Percentiles rank a stretch among this genome's conserved stretches.
Evolutionary conservation across 306 rosid genomes (phyloP).

Genomic region (Dalbergia cochinchinensis): DNA sequence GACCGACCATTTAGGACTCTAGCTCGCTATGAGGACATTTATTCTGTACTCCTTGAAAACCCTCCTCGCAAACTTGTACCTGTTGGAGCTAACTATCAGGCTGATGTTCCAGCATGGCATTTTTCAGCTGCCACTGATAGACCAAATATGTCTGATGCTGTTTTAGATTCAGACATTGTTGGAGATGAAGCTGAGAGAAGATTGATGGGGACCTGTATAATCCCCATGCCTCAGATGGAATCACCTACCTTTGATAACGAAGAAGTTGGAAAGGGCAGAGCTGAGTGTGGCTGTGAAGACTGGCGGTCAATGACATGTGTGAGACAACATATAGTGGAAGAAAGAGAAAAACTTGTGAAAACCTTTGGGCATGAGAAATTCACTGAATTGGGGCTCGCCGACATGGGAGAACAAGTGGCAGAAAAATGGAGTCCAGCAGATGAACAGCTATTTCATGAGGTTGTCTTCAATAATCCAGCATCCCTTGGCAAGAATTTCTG

Average conservation of each 20-base stretch:
- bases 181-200: slow-evolving; percentile 56
- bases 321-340: slow-evolving; percentile 72
- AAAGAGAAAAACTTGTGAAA: slow-evolving; percentile 62
- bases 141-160: slow-evolving; percentile 38
- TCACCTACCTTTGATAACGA: slow-evolving; percentile 26
- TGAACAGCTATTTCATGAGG: slow-evolving; percentile 69
- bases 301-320: slow-evolving; percentile 69
- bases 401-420: slow-evolving; percentile 90
- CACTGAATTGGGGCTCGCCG: slow-evolving; percentile 64
- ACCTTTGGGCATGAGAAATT: slow-evolving; percentile 68
- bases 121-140: slow-evolving; percentile 17
- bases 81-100: slow-evolving; percentile 80
- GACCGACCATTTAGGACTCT: slow-evolving; percentile 69
- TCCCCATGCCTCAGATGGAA: slow-evolving; percentile 76
- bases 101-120: slow-evolving; percentile 69
- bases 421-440: slow-evolving; percentile 75
- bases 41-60: slow-evolving; percentile 66
- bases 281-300: slow-evolving; percentile 75
- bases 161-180: slow-evolving; percentile 42
- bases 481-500: slow-evolving; percentile 79
- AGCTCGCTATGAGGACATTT: slow-evolving; percentile 68
- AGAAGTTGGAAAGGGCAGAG: slow-evolving; percentile 72
- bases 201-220: slow-evolving; percentile 69
- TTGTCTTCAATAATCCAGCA: slow-evolving; percentile 75
- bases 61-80: slow-evolving; percentile 75